Percentiles rank a stretch among this genome's conserved stretches.
Evolutionary conservation across 1,139 yeast genomes (phyloP).

Genomic region (Saccharomyces uvarum): DNA sequence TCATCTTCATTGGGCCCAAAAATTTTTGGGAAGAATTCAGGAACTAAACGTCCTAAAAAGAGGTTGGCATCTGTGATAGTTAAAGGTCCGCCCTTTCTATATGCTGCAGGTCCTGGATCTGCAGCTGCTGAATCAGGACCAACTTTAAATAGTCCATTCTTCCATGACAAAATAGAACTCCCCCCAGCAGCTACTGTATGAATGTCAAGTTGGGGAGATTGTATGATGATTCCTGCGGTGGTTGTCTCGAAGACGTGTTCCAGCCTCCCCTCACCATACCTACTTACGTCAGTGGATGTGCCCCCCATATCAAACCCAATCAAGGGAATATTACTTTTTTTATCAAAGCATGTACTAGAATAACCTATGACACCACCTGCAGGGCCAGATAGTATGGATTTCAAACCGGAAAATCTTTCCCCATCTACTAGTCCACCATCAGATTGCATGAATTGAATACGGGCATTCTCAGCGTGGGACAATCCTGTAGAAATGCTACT

Average conservation of each 20-base stretch:
- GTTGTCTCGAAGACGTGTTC: conserved; percentile 52
- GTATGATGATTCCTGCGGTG: conserved; percentile 50
- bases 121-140: conserved; percentile 57
- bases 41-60: conserved; percentile 45
- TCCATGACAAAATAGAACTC: conserved; percentile 46
- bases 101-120: conserved; percentile 59
- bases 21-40: conserved; percentile 49
- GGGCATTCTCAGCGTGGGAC: conserved; percentile 38
- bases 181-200: conserved; percentile 60
- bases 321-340: conserved; percentile 37
- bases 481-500: conserved; percentile 56
- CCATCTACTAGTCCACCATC: conserved; percentile 54
- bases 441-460: conserved; percentile 50
- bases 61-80: conserved; percentile 55
- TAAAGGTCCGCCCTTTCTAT: conserved; percentile 51
- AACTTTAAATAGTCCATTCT: conserved; percentile 48
- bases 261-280: conserved; percentile 39
- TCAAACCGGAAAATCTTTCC: conserved; percentile 43
- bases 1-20: conserved; percentile 53
- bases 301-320: conserved; percentile 61
- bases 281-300: conserved; percentile 52
- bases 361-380: conserved; percentile 60
- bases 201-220: conserved; percentile 51
- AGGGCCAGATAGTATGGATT: conserved; percentile 52
- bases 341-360: conserved; percentile 44